Percentiles rank a stretch among this genome's conserved stretches.
phyloP scores from a whole-genome alignment of 139 green algal species.

The Coccomyxa sp. region DNA sequence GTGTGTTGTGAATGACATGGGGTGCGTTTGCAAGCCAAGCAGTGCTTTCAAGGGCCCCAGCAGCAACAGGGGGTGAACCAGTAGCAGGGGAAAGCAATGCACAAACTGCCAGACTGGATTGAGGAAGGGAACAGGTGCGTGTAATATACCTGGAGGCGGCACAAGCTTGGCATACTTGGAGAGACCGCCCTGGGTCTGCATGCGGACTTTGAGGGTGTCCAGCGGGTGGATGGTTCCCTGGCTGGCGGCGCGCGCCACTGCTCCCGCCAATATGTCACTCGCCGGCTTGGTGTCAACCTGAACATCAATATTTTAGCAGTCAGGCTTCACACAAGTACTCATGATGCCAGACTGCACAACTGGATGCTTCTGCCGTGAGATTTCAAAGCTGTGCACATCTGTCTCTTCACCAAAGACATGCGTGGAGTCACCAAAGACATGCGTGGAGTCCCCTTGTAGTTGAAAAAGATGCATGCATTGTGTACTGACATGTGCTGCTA shows the following conservation, averaged over 20 bases:
- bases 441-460: too few species aligned
- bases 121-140: background rate
- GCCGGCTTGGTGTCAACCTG: slow-evolving; percentile 50
- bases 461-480: too few species aligned
- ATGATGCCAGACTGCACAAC: background rate
- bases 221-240: slow-evolving; percentile 90
- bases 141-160: slow-evolving; percentile 28
- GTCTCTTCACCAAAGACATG: background rate
- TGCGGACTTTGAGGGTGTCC: slow-evolving; percentile 87
- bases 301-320: background rate
- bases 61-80: too few species aligned
- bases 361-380: background rate
- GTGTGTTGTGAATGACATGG: too few species aligned
- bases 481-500: too few species aligned
- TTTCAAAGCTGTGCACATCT: background rate
- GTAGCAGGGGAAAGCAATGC: too few species aligned
- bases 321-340: background rate
- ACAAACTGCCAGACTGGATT: too few species aligned
- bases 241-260: slow-evolving; percentile 71
- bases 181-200: slow-evolving; percentile 46
- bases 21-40: too few species aligned
- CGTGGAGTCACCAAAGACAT: too few species aligned
- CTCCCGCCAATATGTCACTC: slow-evolving; percentile 79
- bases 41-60: too few species aligned
- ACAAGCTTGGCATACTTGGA: slow-evolving; percentile 64